A percentile compares a stretch with the other conserved stretches of the same genome.
These are phyloP conservation scores for Bidens hawaiensis DNA, from an alignment of 140 eudicot genomes.

Conservation along the genomic window DNA sequence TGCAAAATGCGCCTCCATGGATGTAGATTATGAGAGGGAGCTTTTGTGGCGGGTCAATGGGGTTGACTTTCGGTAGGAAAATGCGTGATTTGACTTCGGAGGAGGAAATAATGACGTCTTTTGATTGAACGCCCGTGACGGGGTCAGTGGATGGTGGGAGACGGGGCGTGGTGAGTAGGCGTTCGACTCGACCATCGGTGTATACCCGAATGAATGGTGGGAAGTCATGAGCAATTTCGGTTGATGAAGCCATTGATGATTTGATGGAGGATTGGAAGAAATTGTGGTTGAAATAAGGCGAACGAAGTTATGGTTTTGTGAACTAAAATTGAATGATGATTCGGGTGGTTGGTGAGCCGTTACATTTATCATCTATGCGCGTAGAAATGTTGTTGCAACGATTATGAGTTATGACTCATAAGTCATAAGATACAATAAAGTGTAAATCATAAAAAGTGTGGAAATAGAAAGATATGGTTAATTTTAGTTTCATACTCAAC, in stretches of 20 bases:
- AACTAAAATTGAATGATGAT: conserved; percentile 11
- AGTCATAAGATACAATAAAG: too few relatives aligned
- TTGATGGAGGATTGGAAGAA: conserved; percentile 8
- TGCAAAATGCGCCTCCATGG: conserved; percentile 56
- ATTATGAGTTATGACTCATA: not conserved
- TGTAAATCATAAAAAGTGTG: not conserved
- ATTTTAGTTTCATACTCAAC: too few relatives aligned
- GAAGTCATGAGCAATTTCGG: conserved; percentile 24
- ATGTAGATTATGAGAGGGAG: conserved; percentile 41
- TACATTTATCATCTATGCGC: conserved; percentile 10
- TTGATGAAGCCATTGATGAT: conserved; percentile 28
- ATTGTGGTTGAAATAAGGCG: conserved; percentile 5
- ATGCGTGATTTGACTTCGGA: conserved; percentile 42
- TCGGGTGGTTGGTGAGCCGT: conserved; percentile 5
- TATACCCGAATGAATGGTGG: conserved; percentile 37
- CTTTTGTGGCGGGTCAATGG: conserved; percentile 24
- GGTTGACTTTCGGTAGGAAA: conserved; percentile 40
- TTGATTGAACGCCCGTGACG: conserved; percentile 38
- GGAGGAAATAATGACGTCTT: conserved; percentile 43
- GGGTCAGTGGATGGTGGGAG: conserved; percentile 40
- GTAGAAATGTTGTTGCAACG: conserved; percentile 3
- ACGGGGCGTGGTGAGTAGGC: conserved; percentile 24
- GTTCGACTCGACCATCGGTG: conserved; percentile 38
- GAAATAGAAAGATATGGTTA: too few relatives aligned
- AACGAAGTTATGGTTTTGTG: not conserved